Percentiles rank a stretch among this genome's conserved stretches.
These are phyloP conservation scores for Ustilago hordei DNA, from an alignment of 1,284 basidiomycete species.

Conservation along the genomic window DNA sequence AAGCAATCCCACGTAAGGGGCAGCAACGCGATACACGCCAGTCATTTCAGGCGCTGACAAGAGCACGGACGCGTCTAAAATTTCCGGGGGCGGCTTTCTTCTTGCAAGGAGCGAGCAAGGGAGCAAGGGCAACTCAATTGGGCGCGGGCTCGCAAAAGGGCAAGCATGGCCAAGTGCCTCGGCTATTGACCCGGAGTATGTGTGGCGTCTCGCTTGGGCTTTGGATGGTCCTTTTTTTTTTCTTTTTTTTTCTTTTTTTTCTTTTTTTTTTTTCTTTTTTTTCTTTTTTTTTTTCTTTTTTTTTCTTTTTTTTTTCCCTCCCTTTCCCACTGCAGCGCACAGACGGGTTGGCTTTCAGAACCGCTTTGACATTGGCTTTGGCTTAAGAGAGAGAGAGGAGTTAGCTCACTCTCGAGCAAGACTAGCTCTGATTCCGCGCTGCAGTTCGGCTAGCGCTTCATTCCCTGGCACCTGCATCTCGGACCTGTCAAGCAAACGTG, in stretches of 20 bases:
- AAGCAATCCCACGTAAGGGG: constrained; percentile 31
- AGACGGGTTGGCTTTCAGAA: constrained; percentile 6
- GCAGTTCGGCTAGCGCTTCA: constrained; percentile 45
- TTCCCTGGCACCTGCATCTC: constrained; percentile 53
- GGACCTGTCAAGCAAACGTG: constrained; percentile 55
- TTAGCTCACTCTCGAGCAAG: background rate
- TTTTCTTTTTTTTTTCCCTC: constrained; percentile 12
- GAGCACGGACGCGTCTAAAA: background rate
- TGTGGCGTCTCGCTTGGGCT: constrained; percentile 20
- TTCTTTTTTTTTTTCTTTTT: no score
- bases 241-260: background rate
- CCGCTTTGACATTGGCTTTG: background rate
- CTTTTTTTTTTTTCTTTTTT: no score
- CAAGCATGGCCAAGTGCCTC: constrained; percentile 33
- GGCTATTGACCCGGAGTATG: constrained; percentile 23
- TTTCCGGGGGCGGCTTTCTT: background rate
- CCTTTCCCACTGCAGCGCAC: constrained; percentile 17
- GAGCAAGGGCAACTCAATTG: background rate
- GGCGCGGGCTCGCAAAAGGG: background rate
- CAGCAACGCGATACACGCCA: constrained; percentile 15
- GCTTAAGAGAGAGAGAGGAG: background rate
- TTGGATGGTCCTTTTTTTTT: constrained; percentile 12
- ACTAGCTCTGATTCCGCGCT: constrained; percentile 18
- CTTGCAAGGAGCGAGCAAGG: constrained; percentile 3
- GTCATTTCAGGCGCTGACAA: background rate